Evolutionary conservation across 768 basidiomycete genomes (phyloP), one percentile per base, ranked within the genome.

Genomic region (Exidia glandulosa): DNA sequence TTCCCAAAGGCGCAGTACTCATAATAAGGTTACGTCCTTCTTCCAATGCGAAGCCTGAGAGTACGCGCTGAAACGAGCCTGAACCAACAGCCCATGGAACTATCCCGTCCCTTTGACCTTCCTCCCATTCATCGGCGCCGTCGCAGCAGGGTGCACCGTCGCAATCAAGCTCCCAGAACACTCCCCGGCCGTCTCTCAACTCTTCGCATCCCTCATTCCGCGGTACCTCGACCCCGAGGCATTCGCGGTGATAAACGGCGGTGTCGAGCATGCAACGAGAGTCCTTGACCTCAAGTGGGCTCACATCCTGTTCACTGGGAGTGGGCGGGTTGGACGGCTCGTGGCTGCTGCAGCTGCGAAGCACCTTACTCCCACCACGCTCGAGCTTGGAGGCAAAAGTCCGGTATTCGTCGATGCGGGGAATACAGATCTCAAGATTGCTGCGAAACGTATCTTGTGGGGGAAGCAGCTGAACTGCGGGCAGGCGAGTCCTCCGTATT

Each of bases 331-430:
- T 19, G 83, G 72, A 0, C 72, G 79, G 19, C 74, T 83, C 58
- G 72, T 84, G 33, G 70, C 80, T 0, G 67, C 73, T 0, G 82
- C 82, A 0, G 83, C 82, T 1, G 79, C 79, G 2, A 77, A 78
- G 63, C 74, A 80, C 62, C 69, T 83, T 5, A 83, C 81, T 0
- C 81, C 83, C 2, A 56, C 79, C 12, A 81, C 82, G 0, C 74
- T 84, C 27, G 83, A 84, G 61, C 73, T 84, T 2, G 80, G 82
- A 4, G 78, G 80, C 47, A 81, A 82, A 62, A 79, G 76, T 45
- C 68, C 71, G 23, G 59, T 55, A 31, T 57, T 72, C 57, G 59
- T 71, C 27, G 70, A 70, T 52, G 32, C 58, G 2, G 61, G 60
- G 25, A 31, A 34, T n/a, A 57, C 56, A 27, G 63, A 69, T 54